Conservation (phyloP, 2,329 filamentous ascomycete species). For the Aspergillus sp. region DNA sequence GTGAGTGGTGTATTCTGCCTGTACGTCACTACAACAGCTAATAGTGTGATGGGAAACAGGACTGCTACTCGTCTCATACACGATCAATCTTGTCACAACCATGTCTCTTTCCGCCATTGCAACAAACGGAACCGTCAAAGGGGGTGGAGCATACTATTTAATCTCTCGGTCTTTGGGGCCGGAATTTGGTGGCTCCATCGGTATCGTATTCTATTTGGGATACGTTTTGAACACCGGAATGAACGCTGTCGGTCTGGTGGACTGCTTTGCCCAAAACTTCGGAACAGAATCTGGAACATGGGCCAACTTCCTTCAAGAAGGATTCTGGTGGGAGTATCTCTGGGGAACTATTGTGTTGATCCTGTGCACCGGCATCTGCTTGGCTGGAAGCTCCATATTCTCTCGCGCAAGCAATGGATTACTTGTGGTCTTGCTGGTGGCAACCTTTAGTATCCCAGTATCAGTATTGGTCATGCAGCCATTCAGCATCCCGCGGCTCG, state of each 20-base stretch:
- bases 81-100: conserved; percentile 75
- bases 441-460: conserved; percentile 74
- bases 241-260: conserved; percentile 79
- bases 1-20: conserved; percentile 40
- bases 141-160: conserved; percentile 80
- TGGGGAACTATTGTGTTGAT: conserved; percentile 66
- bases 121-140: conserved; percentile 81
- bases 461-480: conserved; percentile 64
- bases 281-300: conserved; percentile 52
- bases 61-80: conserved; percentile 67
- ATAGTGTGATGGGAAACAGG: conserved; percentile 39
- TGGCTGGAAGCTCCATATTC: conserved; percentile 74
- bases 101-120: conserved; percentile 84
- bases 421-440: conserved; percentile 61
- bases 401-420: conserved; percentile 72
- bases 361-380: conserved; percentile 65
- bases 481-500: conserved; percentile 56
- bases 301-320: conserved; percentile 57
- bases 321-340: conserved; percentile 70
- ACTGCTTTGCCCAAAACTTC: conserved; percentile 72
- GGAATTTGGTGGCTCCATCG: conserved; percentile 84
- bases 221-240: conserved; percentile 79
- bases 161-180: conserved; percentile 80
- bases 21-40: conserved; percentile 9
- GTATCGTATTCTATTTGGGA: conserved; percentile 84